Evolutionary conservation across 2,329 filamentous ascomycete species (phyloP), one percentile per base, ranked within the genome.

Genomic region (Fusarium tricinctum): DNA sequence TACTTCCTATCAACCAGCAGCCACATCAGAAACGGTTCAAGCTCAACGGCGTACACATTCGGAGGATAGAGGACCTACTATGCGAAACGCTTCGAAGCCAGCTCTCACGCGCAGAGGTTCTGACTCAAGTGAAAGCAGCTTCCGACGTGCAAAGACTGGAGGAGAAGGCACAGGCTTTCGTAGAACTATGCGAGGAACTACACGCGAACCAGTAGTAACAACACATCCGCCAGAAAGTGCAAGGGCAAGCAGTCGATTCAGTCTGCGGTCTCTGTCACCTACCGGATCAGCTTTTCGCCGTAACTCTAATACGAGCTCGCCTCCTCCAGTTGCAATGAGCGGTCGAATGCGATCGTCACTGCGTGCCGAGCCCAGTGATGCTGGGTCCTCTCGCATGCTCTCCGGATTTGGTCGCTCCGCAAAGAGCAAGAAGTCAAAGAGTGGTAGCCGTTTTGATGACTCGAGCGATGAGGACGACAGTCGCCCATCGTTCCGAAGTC

Each of bases 91-190:
- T 26, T 60, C 73, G 33, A 77, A 76, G 43, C 73, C 82, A 14
- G 70, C 73, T 7, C 78, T 88, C 10, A 80, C 81, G 58, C 85
- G 89, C 3, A 85, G 82, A 12, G 83, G 81, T 19, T 92, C 90
- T 1, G 88, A 89, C 69, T 89, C 86, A 28, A 93, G 91, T 73
- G 90, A 92, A 44, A 97, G 92, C 79, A 97, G 93, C 76, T 97
- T 97, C 81, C 91, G 88, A 74, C 90, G 92, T 28, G 79, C 82
- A 43, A 85, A 86, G 63, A 80, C 85, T 38, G 76, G 81, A 51
- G 75, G 79, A 40, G 78, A 83, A 43, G 83, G 84, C 1, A 86
- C 88, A 53, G 85, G 82, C 2, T 92, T 97, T 83, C 89, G 90
- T 58, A 86, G 84, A 51, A 93, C 92, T 3, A 92, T 97, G 92